phyloP scores from a whole-genome alignment of 371 early-diverging fungal genomes.

The Mortierella sp. region DNA sequence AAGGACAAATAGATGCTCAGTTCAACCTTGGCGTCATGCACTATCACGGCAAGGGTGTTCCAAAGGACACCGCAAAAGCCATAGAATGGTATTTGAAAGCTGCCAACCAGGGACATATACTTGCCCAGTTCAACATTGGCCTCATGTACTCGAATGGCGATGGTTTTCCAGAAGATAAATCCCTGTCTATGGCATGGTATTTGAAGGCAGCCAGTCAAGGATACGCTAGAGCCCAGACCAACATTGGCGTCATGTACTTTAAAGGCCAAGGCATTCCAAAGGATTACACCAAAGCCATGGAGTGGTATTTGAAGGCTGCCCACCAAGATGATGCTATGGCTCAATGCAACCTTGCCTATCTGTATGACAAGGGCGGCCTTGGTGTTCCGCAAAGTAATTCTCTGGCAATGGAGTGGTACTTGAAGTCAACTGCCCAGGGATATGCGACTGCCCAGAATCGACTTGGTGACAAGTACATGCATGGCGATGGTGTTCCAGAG shows the following conservation, averaged over 20 bases:
- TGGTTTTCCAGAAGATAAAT: not conserved
- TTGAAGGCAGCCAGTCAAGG: not conserved
- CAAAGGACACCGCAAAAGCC: no score
- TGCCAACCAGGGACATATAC: constrained; percentile 46
- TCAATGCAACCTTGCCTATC: not conserved
- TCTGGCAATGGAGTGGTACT: not conserved
- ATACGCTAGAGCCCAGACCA: not conserved
- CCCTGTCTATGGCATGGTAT: not conserved
- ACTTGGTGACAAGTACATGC: not conserved
- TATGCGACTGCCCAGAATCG: not conserved
- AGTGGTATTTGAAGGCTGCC: not conserved
- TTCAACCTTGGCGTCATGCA: no score
- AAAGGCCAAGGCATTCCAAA: not conserved
- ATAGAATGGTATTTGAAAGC: no score
- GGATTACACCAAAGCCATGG: not conserved
- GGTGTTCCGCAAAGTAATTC: not conserved
- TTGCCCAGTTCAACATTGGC: constrained; percentile 6
- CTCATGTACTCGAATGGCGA: not conserved
- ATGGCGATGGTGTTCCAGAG: constrained; percentile 73
- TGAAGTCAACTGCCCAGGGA: not conserved
- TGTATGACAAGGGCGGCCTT: not conserved
- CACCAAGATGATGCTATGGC: not conserved
- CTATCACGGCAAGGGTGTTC: no score
- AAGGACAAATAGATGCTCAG: no score
- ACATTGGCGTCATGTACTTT: constrained; percentile 29